Conservation (phyloP, 1,284 basidiomycete species). For the Pisolithus thermaeus region DNA sequence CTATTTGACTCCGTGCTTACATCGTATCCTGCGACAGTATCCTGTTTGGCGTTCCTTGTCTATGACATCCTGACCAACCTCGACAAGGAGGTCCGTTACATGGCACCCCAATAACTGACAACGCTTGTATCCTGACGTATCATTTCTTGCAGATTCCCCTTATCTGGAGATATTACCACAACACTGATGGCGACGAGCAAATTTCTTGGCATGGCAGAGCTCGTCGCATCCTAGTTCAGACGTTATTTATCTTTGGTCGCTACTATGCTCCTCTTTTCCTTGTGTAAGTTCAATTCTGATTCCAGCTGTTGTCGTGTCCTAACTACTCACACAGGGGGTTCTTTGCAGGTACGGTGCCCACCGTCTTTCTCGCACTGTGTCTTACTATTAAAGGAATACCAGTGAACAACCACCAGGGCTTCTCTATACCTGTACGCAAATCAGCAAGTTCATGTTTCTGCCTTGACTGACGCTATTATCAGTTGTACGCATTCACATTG, state of each 20-base stretch:
- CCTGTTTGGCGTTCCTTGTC: not conserved
- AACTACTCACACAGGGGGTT: not conserved
- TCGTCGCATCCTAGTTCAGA: not conserved
- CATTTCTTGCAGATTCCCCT: conserved; percentile 6
- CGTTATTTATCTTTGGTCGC: conserved; percentile 19
- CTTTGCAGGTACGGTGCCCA: not conserved
- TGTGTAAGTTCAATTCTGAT: conserved; percentile 7
- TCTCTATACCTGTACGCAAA: not conserved
- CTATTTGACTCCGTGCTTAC: not conserved
- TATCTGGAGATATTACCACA: conserved; percentile 12
- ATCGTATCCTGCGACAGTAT: not conserved
- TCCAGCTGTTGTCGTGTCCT: not conserved
- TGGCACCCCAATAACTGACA: not conserved
- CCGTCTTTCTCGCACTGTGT: not conserved
- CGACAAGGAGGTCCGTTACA: not conserved
- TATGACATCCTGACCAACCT: not conserved
- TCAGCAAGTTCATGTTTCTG: not conserved
- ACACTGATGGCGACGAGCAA: not conserved
- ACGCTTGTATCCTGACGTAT: not conserved
- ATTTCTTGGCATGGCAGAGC: not conserved
- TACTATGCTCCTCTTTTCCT: conserved; percentile 21
- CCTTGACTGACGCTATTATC: not conserved
- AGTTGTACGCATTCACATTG: conserved; percentile 15
- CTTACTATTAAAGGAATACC: not conserved
- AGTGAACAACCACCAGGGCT: not conserved